These are phyloP conservation scores for Rhizodiscina lignyota DNA, from an alignment of 495 filamentous ascomycete genomes.

Conservation along the genomic window DNA sequence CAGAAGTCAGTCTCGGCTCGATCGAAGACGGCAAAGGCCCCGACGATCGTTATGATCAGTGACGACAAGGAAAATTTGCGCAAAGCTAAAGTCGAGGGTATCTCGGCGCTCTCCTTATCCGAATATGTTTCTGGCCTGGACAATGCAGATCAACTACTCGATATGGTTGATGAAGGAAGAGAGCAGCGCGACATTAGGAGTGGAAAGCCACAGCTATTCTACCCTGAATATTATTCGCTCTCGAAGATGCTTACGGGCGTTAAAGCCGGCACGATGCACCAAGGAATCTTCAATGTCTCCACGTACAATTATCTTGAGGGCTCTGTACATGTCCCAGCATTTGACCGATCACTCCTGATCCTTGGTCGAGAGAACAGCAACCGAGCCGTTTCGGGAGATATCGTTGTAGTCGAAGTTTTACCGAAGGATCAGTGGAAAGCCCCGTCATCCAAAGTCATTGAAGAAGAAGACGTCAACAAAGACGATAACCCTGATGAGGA, in stretches of 20 bases:
- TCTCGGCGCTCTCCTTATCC: slow-evolving; percentile 25
- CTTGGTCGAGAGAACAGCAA: slow-evolving; percentile 96
- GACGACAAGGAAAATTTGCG: slow-evolving; percentile 77
- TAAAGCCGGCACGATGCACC: slow-evolving; percentile 71
- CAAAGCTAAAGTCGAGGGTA: slow-evolving; percentile 62
- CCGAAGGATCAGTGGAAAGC: slow-evolving; percentile 93
- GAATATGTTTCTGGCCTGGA: slow-evolving; percentile 75
- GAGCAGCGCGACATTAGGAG: slow-evolving; percentile 48
- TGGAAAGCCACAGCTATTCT: slow-evolving; percentile 52
- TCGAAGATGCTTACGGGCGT: slow-evolving; percentile 94
- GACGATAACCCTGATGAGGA: slow-evolving; percentile 84
- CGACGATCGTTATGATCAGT: slow-evolving; percentile 79
- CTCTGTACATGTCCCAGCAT: slow-evolving; percentile 72
- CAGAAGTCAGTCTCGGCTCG: slow-evolving; percentile 33
- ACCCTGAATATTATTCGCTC: slow-evolving; percentile 59
- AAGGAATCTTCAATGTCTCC: slow-evolving; percentile 89
- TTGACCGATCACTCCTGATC: slow-evolving; percentile 74
- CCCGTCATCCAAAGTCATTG: slow-evolving; percentile 85
- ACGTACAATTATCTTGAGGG: slow-evolving; percentile 96
- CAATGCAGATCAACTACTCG: slow-evolving; percentile 69
- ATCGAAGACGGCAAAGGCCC: slow-evolving; percentile 40
- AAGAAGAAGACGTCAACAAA: slow-evolving; percentile 82
- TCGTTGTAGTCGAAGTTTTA: slow-evolving; percentile 80
- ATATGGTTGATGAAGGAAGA: slow-evolving; percentile 74
- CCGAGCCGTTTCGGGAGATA: slow-evolving; percentile 74